These are phyloP conservation scores for Xanthoconium stramineum DNA, from an alignment of 768 basidiomycete species.

Conservation along the genomic window DNA sequence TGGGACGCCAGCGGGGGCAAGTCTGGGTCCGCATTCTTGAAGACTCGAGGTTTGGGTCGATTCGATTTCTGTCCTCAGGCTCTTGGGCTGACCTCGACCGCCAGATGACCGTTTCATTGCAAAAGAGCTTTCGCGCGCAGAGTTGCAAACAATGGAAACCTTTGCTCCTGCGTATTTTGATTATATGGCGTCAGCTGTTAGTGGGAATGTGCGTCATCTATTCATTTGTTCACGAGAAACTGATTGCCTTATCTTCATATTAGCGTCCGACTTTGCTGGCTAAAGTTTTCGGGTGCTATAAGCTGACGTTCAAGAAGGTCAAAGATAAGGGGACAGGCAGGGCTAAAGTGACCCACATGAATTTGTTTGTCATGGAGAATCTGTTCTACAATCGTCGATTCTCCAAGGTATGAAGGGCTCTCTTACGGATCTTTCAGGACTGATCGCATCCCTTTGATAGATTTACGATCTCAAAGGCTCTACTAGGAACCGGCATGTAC, in stretches of 20 bases:
- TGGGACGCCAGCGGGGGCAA: conserved; percentile 97
- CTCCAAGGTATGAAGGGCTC: conserved; percentile 56
- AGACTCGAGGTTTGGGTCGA: conserved; percentile 71
- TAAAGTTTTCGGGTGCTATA: conserved; percentile 96
- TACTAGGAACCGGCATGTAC: conserved; percentile 89
- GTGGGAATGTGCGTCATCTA: conserved; percentile 61
- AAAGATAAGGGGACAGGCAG: conserved; percentile 60
- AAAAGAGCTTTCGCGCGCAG: conserved; percentile 88
- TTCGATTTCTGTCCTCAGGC: background rate
- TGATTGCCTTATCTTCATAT: conserved; percentile 3
- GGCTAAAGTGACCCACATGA: conserved; percentile 87
- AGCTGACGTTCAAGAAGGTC: conserved; percentile 83
- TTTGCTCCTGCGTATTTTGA: conserved; percentile 98
- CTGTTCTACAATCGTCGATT: conserved; percentile 91
- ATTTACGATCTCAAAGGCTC: conserved; percentile 98
- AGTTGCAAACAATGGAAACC: conserved; percentile 92
- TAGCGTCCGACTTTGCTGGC: conserved; percentile 93
- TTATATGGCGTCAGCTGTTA: conserved; percentile 94
- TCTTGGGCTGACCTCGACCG: background rate
- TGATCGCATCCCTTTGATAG: conserved; percentile 36
- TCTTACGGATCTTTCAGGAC: background rate
- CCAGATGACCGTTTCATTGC: conserved; percentile 98
- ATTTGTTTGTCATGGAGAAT: conserved; percentile 97
- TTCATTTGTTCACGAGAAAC: background rate
- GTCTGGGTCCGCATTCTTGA: conserved; percentile 94